Conservation (phyloP, 2,329 filamentous ascomycete genomes). For the Sporothrix protearum region DNA sequence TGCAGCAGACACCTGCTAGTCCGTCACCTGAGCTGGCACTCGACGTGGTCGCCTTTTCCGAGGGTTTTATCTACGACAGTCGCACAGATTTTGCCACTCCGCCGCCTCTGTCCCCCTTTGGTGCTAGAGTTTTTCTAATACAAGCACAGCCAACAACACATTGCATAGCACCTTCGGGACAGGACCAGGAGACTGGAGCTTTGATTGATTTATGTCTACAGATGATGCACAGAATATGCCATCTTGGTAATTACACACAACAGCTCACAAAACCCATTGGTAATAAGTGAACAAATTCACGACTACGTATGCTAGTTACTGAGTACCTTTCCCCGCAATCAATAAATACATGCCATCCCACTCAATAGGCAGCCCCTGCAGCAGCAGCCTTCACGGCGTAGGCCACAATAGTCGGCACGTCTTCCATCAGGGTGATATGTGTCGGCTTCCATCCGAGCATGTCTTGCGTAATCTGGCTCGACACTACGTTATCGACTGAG, state of each 20-base stretch:
- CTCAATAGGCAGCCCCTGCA: neutral
- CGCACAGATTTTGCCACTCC: neutral
- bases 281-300: neutral
- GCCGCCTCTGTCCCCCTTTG: neutral
- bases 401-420: constrained; percentile 14
- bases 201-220: constrained; percentile 1
- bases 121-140: constrained; percentile 6
- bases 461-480: constrained; percentile 38
- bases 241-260: neutral
- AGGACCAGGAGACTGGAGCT: neutral
- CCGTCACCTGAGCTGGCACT: neutral
- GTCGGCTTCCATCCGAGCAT: constrained; percentile 37
- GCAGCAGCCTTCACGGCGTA: neutral
- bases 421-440: constrained; percentile 15
- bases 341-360: neutral
- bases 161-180: neutral
- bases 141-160: neutral
- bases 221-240: neutral
- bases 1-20: neutral
- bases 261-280: neutral
- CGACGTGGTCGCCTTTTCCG: neutral
- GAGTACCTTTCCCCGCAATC: neutral
- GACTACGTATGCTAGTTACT: neutral
- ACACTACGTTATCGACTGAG: constrained; percentile 34
- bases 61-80: neutral